These are phyloP conservation scores for Entomophthora muscae DNA, from an alignment of 371 early-diverging fungal genomes.

Conservation along the genomic window DNA sequence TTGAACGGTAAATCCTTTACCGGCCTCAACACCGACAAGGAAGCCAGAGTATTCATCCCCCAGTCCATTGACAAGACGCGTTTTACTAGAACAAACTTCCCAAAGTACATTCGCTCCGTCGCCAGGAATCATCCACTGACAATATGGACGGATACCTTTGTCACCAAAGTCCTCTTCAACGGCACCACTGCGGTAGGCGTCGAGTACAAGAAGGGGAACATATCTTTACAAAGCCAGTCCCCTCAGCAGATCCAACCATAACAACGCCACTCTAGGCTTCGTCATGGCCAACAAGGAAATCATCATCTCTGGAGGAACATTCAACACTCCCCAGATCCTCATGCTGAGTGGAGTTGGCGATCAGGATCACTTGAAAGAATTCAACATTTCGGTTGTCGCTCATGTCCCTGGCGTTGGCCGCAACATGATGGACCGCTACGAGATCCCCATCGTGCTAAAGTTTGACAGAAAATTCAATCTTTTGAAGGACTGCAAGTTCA, in stretches of 20 bases:
- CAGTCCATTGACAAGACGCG: neutral
- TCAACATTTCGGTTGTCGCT: no score
- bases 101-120: neutral
- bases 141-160: no score
- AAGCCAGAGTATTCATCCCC: neutral
- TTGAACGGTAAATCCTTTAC: neutral
- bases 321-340: no score
- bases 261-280: no score
- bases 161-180: no score
- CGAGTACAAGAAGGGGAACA: neutral
- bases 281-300: no score
- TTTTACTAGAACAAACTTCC: neutral
- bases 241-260: neutral
- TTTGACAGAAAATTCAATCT: neutral
- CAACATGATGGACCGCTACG: no score
- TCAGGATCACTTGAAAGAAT: no score
- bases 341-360: constrained; percentile 16
- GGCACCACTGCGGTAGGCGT: no score
- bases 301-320: no score
- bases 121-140: no score
- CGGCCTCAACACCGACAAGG: neutral
- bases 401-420: no score
- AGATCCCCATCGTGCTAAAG: neutral
- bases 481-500: neutral
- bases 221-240: constrained; percentile 7